Base-by-base conservation (phyloP, 306 rosid species). In the Calophaca sinica region DNA sequence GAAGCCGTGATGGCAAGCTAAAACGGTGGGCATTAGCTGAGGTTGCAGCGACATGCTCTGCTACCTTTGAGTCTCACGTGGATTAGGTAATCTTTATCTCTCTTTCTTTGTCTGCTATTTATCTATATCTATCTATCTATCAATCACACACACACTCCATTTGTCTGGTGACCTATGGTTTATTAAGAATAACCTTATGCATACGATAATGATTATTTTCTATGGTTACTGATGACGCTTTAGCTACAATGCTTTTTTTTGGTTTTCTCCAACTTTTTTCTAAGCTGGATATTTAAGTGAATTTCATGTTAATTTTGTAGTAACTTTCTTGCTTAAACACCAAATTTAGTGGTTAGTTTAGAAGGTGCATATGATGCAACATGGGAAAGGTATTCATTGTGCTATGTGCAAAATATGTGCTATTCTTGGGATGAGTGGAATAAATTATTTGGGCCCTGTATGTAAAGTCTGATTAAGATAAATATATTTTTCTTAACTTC, bases 1-100 rank as follows among this genome's bases (percentile, higher is more conserved):
- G 99, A 70, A 94, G 97, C 79, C 99, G 99, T 55, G 99, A 94
- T 84, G 99, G 99, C 69, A 94, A 93, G 2, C 81, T 94, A 75
- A 94, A 92, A 83, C 86, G 97, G 73, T 94, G 99, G 99, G 75
- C 73, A 29, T 78, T 94, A 64, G 69, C 71, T 50, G 96, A 84
- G 62, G 93, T 89, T 80, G 81, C 85, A 54, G 92, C 91, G 26
- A 85, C 93, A n/a, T 94, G 92, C 86, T 87, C 96, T 52, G 86
- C 97, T 51, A 94, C 99, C 62, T 94, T 90, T 61, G 99, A 94
- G 85, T 94, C 99, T 86, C 99, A 94, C 65, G 93, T 92, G 74
- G 99, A 94, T 73, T 94, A 97, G 98, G 98, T 91, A 88, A 28
- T 41, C 35, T 29, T 75, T 68, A 41, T 61, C 44, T 73, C 3